Evolutionary conservation across 768 basidiomycete genomes (phyloP), one percentile per base, ranked within the genome.

Genomic region (Hysterangium stoloniferum): DNA sequence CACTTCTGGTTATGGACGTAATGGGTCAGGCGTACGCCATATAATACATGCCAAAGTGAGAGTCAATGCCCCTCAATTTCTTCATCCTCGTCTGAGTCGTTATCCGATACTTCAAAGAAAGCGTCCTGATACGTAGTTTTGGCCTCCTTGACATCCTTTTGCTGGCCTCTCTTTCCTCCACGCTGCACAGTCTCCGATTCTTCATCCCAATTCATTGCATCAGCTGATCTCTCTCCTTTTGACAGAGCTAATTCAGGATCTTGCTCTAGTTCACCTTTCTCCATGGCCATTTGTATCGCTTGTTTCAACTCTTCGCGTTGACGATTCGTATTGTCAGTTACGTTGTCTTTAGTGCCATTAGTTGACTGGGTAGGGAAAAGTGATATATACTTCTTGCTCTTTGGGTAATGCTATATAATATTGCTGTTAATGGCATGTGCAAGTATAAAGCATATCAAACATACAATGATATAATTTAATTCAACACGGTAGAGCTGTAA

Each of bases 401-500:
- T 91, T 4, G 89, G 89, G 63, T 85, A 92, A 63, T 90, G 79
- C 88, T 91, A 54, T 13, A 22, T 47, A 12, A n/a, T 7, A n/a
- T 29, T 22, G 27, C 59, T 19, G 57, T 52, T 40, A 28, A 25
- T 12, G 31, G 17, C n/a, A 25, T 32, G 35, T 34, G 22, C 12
- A 31, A 9, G 9, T n/a, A 31, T 32, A 45, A 25, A 31, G 35
- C 29, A 11, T 37, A 52, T 13, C 56, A 67, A 29, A 64, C 67
- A 52, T 56, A 92, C 93, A 64, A 92, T 62, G 44, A 94, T 79
- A 62, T 97, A 98, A 63, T 94, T 93, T 38, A 96, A 71, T 62
- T 95, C 91, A 12, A 94, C 75, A n/a, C 94, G 76, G 13, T 88
- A 70, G 51, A 81, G 75, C 7, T 68, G 61, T 33, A 96, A 61